Evolutionary conservation across 345 rosid species (phyloP), one percentile per base, ranked within the genome.

Genomic region (Populus tremula): DNA sequence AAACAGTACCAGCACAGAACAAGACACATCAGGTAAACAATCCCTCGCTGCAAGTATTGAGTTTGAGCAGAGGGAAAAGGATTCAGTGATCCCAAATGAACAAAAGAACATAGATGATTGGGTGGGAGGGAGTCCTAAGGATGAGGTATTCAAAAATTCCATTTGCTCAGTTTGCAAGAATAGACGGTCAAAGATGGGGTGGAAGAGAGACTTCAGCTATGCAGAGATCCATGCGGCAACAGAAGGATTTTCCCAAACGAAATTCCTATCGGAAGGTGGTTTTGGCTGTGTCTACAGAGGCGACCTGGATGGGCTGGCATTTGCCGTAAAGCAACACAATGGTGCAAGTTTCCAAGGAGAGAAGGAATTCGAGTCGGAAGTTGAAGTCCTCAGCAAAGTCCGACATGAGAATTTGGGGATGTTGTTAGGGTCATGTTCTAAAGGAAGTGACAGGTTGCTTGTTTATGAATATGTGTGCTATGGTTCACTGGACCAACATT

Each of bases 291-390:
- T 89, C 33, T 88, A 39, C 62, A 84, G 33, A 81, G 95, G 95
- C 69, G 82, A 87, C 29, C 66, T 87, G 18, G 78, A 85, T 66
- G 87, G 87, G 63, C 20, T 84, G 68, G 85, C 80, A 72, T 78
- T 91, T 72, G 94, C 94, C 1, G 90, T 91, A 35, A 91, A 91
- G 85, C 88, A 86, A 76, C 87, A 89, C 53, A 89, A 89, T 71
- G 71, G 71, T 65, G 86, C 83, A 23, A 88, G 95, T 71, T 72
- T 79, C 38, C 93, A 89, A 69, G 92, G 91, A 20, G 95, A 89
- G 74, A 89, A 82, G 80, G 93, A 91, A 81, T 88, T 89, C 87
- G 87, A 85, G 72, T 81, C 93, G 43, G 92, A 91, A 85, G 90
- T 91, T 72, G 69, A 80, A 29, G 90, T 91, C 4, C 87, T 91